phyloP scores from a whole-genome alignment of 2,329 filamentous ascomycete genomes.

The Xylariaceae sp. region DNA sequence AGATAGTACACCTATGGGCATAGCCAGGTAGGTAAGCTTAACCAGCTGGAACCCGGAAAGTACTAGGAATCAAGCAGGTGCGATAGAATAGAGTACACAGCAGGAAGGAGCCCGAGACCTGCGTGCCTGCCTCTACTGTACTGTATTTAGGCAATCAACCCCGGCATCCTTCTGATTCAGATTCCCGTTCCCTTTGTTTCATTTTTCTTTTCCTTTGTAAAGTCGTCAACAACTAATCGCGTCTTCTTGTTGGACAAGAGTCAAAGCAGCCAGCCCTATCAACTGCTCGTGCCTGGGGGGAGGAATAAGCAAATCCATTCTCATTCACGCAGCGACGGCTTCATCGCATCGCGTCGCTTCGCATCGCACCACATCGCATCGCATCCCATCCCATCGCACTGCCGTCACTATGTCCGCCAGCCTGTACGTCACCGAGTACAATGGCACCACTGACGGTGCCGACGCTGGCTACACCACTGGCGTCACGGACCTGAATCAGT shows the following conservation, averaged over 20 bases:
- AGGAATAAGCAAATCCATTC: slow-evolving; percentile 5
- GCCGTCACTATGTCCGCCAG: slow-evolving; percentile 33
- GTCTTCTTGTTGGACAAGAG: slow-evolving; percentile 14
- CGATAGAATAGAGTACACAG: neutral
- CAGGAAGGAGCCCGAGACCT: slow-evolving; percentile 16
- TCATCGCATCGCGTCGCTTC: neutral
- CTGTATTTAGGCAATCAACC: slow-evolving; percentile 25
- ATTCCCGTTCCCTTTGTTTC: slow-evolving; percentile 12
- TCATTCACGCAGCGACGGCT: slow-evolving; percentile 5
- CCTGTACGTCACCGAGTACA: slow-evolving; percentile 45
- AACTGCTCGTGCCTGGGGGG: slow-evolving; percentile 5
- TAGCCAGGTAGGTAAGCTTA: no score
- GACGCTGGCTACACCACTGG: slow-evolving; percentile 54
- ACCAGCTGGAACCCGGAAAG: no score
- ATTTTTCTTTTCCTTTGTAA: slow-evolving; percentile 9
- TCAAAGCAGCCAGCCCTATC: slow-evolving; percentile 9
- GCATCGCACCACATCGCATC: neutral
- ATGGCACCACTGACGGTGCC: slow-evolving; percentile 53
- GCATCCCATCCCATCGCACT: neutral
- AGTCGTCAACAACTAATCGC: slow-evolving; percentile 15
- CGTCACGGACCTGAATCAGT: slow-evolving; percentile 77
- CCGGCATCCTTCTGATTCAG: slow-evolving; percentile 9
- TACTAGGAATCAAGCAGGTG: no score
- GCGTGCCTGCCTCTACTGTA: slow-evolving; percentile 3
- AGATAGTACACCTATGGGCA: no score